Evolutionary conservation across 2,329 filamentous ascomycete species (phyloP), one percentile per base, ranked within the genome.

Genomic region (Juglanconis sp.): DNA sequence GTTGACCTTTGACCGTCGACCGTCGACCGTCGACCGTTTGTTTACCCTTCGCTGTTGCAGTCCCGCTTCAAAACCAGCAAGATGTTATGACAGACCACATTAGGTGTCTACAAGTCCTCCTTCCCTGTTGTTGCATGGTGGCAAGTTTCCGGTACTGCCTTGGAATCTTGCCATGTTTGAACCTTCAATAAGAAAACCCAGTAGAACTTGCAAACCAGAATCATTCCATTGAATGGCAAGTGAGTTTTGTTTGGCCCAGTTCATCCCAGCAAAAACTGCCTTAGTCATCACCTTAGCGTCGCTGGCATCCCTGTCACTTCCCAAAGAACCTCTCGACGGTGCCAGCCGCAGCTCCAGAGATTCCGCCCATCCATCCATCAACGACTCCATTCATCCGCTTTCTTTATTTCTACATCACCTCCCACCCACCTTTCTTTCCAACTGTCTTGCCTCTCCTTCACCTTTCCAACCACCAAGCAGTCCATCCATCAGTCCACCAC

Each of bases 321-420:
- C 56, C 56, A 63, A 59, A 62, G 60, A 56, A 62, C 60, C 58
- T 53, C 56, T 48, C 52, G 53, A 44, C 44, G 24, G 44, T 53
- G 60, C 60, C 60, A 60, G 61, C 53, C 49, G 55, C 50, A 59
- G 38, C 61, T 52, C 53, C 38, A 49, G 34, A 46, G 53, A 56
- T 46, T 47, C 57, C 11, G 10, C 10, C 38, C n/a, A 15, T 42
- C 38, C 38, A 42, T 42, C 38, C 49, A 59, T 56, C 49, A 53
- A 47, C 51, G 50, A 50, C 36, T 53, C 32, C 13, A 48, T 53
- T 44, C 36, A 42, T 46, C 47, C 47, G 40, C 63, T 40, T 59
- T 55, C 50, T 44, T 57, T 50, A 49, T 50, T 53, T 35, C 53
- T 49, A 42, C 15, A 30, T 31, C 42, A 10, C n/a, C 42, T 53